Evolutionary conservation across 805 yeast species (phyloP).

Genomic region (Teunomyces pallodes): DNA sequence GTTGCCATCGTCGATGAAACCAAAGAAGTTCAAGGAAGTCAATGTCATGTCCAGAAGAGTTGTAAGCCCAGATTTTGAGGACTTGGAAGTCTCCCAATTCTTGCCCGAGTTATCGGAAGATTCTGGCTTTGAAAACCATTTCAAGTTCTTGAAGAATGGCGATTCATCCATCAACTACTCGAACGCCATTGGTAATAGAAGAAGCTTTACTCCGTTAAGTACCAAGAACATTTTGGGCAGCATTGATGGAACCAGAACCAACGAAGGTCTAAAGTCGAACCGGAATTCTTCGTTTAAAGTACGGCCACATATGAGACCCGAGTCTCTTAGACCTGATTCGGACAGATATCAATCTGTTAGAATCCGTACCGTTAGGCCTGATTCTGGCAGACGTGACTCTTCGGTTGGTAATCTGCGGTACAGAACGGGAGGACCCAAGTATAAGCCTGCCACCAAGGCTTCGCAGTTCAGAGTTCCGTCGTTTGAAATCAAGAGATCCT

Average conservation of each 20-base stretch:
- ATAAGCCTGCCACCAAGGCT: neutral
- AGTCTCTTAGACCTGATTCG: neutral
- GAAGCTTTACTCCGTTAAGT: conserved; percentile 25
- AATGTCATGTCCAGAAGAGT: conserved; percentile 42
- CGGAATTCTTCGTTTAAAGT: neutral
- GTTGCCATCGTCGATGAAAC: conserved; percentile 27
- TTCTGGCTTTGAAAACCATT: conserved; percentile 48
- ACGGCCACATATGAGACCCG: conserved; percentile 2
- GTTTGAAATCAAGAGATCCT: conserved; percentile 38
- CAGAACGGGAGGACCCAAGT: neutral
- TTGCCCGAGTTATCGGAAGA: conserved; percentile 49
- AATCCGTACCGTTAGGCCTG: neutral
- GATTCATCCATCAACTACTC: conserved; percentile 13
- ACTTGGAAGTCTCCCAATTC: conserved; percentile 38
- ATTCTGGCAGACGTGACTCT: neutral
- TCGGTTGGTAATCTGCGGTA: neutral
- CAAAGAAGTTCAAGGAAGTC: conserved; percentile 37
- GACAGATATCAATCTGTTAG: neutral
- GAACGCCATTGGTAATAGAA: conserved; percentile 17
- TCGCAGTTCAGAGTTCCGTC: conserved; percentile 42
- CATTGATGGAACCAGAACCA: conserved; percentile 16
- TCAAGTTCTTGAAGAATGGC: conserved; percentile 28
- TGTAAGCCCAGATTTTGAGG: conserved; percentile 43
- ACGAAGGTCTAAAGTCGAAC: conserved; percentile 15
- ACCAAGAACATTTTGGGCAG: conserved; percentile 28